Base-by-base conservation (phyloP, 2,329 filamentous ascomycete genomes). In the Chaetothyriales sp. region DNA sequence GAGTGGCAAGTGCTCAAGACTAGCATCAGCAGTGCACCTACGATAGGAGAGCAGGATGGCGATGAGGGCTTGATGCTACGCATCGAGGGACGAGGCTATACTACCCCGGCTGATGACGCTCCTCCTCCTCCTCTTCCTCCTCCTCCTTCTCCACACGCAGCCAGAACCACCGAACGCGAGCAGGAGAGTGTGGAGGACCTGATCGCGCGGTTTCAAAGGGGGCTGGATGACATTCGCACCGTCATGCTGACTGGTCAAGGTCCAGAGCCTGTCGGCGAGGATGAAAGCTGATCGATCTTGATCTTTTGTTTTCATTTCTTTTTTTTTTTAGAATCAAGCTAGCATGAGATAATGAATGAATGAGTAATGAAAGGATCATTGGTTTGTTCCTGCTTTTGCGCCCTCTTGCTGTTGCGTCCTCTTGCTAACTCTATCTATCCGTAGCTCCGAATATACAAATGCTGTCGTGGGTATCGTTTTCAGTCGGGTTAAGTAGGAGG, bases 1-100 rank as follows among this genome's bases (percentile, higher is more conserved):
- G 77, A 83, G 47, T 96, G 90, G 81, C 80, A 83, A 60, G 73
- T 83, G 12, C 68, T 79, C 32, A 67, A 68, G 15, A 74, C 75
- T 0, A 67, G 67, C 8, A 66, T 84, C 8, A 68, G 70, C 6
- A 70, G 72, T 8, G 81, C 82, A 15, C 82, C 82, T 1, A 82
- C 77, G 1, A 84, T 80, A 63, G 77, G 78, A 44, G 73, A 71
- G 75, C 2, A 83, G 78, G 60, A 51, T 58, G 69, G 68, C 49
- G 64, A 64, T 25, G 66, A 62, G 36, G 60, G 64, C 6, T 51
- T 71, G 51, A 72, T 73, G 70, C 60, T 73, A 19, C 66, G 68
- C 49, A 69, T 73, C 19, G 63, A 68, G 43, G 70, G 70, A 6
- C 48, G 57, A 20, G 54, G 54, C 3, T 54, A 54, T 45, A 55